Evolutionary conservation across 192 early-diverging fungal genomes (phyloP).

Genomic region (Spinellus fusiger): DNA sequence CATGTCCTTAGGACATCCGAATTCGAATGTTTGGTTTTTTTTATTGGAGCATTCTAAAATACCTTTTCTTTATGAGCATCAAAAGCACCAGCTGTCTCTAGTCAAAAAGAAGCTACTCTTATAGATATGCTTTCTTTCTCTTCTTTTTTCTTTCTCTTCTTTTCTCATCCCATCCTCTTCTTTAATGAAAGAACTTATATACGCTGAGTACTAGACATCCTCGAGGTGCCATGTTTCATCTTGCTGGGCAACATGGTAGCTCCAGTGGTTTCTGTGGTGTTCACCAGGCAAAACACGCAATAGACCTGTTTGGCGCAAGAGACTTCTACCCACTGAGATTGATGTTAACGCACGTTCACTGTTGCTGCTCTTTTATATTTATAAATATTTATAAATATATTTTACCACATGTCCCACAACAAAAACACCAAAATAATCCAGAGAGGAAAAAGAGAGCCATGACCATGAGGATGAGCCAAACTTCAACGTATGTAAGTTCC

Average conservation of each 20-base stretch:
- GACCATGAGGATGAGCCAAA: constrained; percentile 3
- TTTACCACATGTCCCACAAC: constrained; percentile 26
- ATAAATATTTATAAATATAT: background rate
- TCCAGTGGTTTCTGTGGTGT: background rate
- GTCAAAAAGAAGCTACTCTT: no score
- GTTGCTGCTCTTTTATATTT: background rate
- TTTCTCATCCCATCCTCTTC: background rate
- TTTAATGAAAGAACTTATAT: background rate
- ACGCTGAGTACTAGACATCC: background rate
- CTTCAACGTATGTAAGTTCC: constrained; percentile 7
- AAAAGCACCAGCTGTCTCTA: no score
- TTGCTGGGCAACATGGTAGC: background rate
- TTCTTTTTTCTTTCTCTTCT: no score
- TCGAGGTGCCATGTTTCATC: constrained; percentile 9
- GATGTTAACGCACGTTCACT: background rate
- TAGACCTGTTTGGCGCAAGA: constrained; percentile 5
- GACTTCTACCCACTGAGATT: constrained; percentile 9
- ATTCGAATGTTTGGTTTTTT: no score
- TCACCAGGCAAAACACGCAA: background rate
- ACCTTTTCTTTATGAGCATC: no score
- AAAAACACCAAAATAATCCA: constrained; percentile 24
- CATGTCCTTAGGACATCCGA: no score
- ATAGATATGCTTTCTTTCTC: no score
- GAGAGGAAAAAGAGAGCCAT: constrained; percentile 7
- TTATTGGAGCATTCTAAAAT: no score